Percentiles rank a stretch among this genome's conserved stretches.
Evolutionary conservation across 768 basidiomycete genomes (phyloP).

Genomic region (Agaricus sinodeliciosus): DNA sequence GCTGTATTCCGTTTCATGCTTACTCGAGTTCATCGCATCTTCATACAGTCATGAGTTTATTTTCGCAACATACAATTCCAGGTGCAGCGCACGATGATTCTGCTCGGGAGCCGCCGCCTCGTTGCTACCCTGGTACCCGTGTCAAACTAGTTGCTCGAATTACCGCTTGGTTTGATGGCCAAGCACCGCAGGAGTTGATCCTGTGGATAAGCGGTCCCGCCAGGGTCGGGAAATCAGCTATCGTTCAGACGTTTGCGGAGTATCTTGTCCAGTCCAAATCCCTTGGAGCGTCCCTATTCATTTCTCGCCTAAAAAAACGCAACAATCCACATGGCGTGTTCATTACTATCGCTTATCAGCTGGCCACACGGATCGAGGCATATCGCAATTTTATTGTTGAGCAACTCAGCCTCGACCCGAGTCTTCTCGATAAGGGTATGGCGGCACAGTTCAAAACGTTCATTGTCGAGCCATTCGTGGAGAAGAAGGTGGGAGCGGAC

Average conservation of each 20-base stretch:
- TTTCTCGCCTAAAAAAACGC: background rate
- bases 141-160: background rate
- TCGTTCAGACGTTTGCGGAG: conserved; percentile 1
- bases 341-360: conserved; percentile 2
- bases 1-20: too few relatives aligned
- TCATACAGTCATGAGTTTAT: background rate
- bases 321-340: background rate
- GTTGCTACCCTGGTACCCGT: background rate
- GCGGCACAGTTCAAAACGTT: background rate
- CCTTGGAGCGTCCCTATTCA: conserved; percentile 6
- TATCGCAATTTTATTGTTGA: background rate
- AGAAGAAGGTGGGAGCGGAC: background rate
- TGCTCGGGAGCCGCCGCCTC: background rate
- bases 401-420: background rate
- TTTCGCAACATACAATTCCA: background rate
- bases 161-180: background rate
- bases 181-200: background rate
- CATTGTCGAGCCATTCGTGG: background rate
- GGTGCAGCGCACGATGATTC: background rate
- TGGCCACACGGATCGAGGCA: background rate
- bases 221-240: conserved; percentile 6
- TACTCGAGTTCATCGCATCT: background rate
- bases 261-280: background rate
- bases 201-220: conserved; percentile 9
- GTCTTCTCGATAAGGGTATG: background rate